Evolutionary conservation across 305 asterid genomes (phyloP).

Genomic region (Fraxinus velutina): DNA sequence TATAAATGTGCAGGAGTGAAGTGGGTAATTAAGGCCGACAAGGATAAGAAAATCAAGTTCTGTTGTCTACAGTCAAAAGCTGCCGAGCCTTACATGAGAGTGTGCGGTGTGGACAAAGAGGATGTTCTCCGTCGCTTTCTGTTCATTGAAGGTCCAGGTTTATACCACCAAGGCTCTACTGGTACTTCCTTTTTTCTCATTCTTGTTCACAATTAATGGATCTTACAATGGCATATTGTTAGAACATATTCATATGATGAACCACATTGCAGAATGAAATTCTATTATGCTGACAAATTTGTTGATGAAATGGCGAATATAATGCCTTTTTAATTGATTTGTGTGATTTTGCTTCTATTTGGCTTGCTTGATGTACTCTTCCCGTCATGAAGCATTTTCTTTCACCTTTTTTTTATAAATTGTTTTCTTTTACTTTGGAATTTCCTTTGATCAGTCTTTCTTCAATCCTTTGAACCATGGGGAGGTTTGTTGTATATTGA

Average conservation of each 20-base stretch:
- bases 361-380: neutral
- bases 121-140: constrained; percentile 80
- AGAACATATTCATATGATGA: neutral
- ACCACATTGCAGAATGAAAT: neutral
- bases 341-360: neutral
- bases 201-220: neutral
- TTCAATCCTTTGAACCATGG: neutral
- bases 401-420: neutral
- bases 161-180: constrained; percentile 84
- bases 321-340: neutral
- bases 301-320: neutral
- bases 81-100: constrained; percentile 81
- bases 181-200: constrained; percentile 37
- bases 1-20: constrained; percentile 62
- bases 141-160: constrained; percentile 78
- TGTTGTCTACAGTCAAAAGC: constrained; percentile 91
- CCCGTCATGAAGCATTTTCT: neutral
- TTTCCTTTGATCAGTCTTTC: neutral
- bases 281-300: neutral
- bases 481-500: neutral
- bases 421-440: neutral
- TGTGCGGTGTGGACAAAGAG: constrained; percentile 56
- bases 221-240: neutral
- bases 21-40: constrained; percentile 74
- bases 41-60: constrained; percentile 74